Evolutionary conservation across 2,329 filamentous ascomycete genomes (phyloP), one percentile per base, ranked within the genome.

Genomic region (Phaeomoniella chlamydospora): DNA sequence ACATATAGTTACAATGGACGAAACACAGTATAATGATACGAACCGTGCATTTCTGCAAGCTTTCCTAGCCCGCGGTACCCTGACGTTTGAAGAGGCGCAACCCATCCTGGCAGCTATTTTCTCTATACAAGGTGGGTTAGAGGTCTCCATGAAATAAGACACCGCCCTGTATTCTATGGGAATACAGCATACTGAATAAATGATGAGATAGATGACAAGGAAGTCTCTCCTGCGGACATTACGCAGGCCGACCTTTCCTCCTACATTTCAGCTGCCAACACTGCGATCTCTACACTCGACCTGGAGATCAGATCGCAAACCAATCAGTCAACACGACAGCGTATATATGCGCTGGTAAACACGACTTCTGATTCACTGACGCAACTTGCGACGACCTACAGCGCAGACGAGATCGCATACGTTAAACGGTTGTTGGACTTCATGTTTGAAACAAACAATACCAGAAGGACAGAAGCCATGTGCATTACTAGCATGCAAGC

Each of bases 401-500:
- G 68, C 5, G 64, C 84, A 0, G 86, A 94, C 45, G 87, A 96
- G 61, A 82, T 96, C 18, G 75, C 81, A 0, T 98, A 85, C 53
- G 73, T 96, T 37, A 90, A 92, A 58, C 70, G 90, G 5, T 56
- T 94, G 3, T 70, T 98, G 1, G 87, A 94, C 54, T 76, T 72
- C 47, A 93, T 98, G 73, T 98, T 96, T 52, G 84, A 92, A 43
- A 80, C 74, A 14, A 77, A 85, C 61, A 96, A 96, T 52, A 84
- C 77, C 0, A 68, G 66, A 5, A 67, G 74, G n/a, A 74, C 77
- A 49, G 88, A 98, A 57, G 72, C 85, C 16, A 78, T 94, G 72
- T 86, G 83, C 3, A 63, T 96, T 3, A 80, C 75, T 10, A 70
- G 74, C 31, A 84, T 85, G 54, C 77, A 94, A 49, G 87, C 87